Evolutionary conservation across 2,329 filamentous ascomycete genomes (phyloP).

Genomic region (Hirsutella thompsonii): DNA sequence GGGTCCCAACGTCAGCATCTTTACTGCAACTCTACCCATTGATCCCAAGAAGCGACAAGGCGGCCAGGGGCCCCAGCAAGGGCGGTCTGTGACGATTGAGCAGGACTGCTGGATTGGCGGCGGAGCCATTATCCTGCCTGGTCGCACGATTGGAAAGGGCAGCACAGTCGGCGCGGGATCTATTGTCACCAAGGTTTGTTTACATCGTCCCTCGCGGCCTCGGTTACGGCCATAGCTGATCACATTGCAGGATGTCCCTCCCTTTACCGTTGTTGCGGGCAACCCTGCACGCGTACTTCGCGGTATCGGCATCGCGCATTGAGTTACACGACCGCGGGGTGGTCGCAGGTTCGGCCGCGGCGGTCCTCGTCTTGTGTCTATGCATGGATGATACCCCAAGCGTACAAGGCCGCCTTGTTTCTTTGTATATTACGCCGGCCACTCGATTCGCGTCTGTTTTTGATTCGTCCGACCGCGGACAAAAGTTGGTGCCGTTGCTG

Average conservation of each 20-base stretch:
- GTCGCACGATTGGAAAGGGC: conserved; percentile 68
- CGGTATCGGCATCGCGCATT: conserved; percentile 21
- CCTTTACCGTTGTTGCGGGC: conserved; percentile 55
- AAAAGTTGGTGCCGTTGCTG: no score
- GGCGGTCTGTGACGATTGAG: conserved; percentile 62
- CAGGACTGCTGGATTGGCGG: conserved; percentile 78
- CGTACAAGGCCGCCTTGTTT: neutral
- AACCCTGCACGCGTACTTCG: conserved; percentile 51
- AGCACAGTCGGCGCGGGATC: conserved; percentile 71
- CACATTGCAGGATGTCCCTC: conserved; percentile 41
- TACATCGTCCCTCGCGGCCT: neutral
- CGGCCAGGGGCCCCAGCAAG: conserved; percentile 57
- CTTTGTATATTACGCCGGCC: neutral
- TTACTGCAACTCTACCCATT: conserved; percentile 59
- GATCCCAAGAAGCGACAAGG: conserved; percentile 65
- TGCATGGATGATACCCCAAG: conserved; percentile 14
- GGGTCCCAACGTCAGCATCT: conserved; percentile 77
- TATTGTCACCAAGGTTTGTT: conserved; percentile 63
- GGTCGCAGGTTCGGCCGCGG: conserved; percentile 3
- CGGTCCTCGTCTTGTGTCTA: conserved; percentile 10
- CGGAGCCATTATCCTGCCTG: conserved; percentile 64
- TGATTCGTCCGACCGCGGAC: no score
- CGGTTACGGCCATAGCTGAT: neutral
- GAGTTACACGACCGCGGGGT: conserved; percentile 2
- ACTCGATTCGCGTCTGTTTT: neutral